Conservation (phyloP, 768 basidiomycete species). For the Harrya chromipes region DNA sequence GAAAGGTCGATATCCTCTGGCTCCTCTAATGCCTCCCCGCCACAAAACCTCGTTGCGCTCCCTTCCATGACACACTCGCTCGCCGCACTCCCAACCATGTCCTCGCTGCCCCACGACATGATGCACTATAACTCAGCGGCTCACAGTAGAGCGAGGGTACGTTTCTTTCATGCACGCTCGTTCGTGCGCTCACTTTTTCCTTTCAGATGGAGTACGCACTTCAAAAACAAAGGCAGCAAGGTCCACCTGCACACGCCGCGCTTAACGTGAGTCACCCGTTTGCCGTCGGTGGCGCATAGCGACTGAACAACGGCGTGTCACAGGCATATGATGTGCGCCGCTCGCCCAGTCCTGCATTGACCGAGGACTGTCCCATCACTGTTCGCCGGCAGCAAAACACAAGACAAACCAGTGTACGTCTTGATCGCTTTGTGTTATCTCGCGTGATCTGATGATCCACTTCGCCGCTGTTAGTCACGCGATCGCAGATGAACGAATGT, state of each 20-base stretch:
- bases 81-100: slow-evolving; percentile 30
- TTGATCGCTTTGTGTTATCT: background rate
- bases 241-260: slow-evolving; percentile 18
- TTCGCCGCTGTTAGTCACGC: slow-evolving; percentile 23
- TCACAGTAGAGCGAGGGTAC: slow-evolving; percentile 30
- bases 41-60: slow-evolving; percentile 27
- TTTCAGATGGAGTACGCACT: slow-evolving; percentile 32
- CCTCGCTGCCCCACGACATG: slow-evolving; percentile 30
- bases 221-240: slow-evolving; percentile 32
- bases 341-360: slow-evolving; percentile 31
- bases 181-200: slow-evolving; percentile 3
- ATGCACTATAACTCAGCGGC: slow-evolving; percentile 29
- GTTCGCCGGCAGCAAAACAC: slow-evolving; percentile 29
- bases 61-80: slow-evolving; percentile 34
- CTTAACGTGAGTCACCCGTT: slow-evolving; percentile 20
- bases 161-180: background rate
- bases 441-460: slow-evolving; percentile 13
- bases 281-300: slow-evolving; percentile 1
- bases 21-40: slow-evolving; percentile 31
- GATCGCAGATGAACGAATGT: slow-evolving; percentile 27
- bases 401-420: slow-evolving; percentile 22
- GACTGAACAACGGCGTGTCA: background rate
- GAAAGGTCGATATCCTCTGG: slow-evolving; percentile 33
- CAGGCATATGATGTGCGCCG: slow-evolving; percentile 31
- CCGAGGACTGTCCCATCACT: slow-evolving; percentile 32